A percentile compares a stretch with the other conserved stretches of the same genome.
Conservation (phyloP, 164 flowering plant species). For the Vitis riparia region DNA sequence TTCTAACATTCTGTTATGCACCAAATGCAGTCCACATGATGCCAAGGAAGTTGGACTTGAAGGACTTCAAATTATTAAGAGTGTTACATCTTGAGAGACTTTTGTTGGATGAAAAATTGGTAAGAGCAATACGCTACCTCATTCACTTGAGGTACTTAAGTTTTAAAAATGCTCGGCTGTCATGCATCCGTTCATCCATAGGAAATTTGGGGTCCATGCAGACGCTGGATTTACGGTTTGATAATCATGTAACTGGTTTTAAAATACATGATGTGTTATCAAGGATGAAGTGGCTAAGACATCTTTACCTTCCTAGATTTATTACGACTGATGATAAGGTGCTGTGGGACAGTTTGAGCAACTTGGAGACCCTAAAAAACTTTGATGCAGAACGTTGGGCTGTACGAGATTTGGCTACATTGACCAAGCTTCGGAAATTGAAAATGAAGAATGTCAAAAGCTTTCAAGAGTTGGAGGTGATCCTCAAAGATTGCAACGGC, state of each 20-base stretch:
- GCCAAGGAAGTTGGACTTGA: background rate
- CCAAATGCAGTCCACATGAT: no score
- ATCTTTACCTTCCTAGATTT: background rate
- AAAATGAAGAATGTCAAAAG: background rate
- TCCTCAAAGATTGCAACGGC: background rate
- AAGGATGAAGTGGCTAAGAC: slow-evolving; percentile 20
- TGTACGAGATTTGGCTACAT: background rate
- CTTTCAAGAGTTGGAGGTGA: background rate
- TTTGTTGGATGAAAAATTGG: background rate
- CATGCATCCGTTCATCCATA: slow-evolving; percentile 16
- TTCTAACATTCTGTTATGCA: no score
- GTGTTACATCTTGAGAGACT: slow-evolving; percentile 9
- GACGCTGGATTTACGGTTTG: slow-evolving; percentile 9
- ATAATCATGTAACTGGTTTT: background rate
- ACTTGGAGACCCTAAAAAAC: slow-evolving; percentile 19
- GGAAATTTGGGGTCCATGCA: slow-evolving; percentile 17
- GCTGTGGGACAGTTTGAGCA: slow-evolving; percentile 13
- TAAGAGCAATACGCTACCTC: slow-evolving; percentile 14
- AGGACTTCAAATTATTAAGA: slow-evolving; percentile 12
- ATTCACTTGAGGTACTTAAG: slow-evolving; percentile 28
- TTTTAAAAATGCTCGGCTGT: background rate
- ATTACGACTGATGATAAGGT: background rate
- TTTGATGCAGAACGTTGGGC: background rate
- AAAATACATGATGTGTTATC: slow-evolving; percentile 10
- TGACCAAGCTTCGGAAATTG: slow-evolving; percentile 13